Evolutionary conservation across 2,329 filamentous ascomycete species (phyloP), one percentile per base, ranked within the genome.

Genomic region (Penicillium aurantiogriseum): DNA sequence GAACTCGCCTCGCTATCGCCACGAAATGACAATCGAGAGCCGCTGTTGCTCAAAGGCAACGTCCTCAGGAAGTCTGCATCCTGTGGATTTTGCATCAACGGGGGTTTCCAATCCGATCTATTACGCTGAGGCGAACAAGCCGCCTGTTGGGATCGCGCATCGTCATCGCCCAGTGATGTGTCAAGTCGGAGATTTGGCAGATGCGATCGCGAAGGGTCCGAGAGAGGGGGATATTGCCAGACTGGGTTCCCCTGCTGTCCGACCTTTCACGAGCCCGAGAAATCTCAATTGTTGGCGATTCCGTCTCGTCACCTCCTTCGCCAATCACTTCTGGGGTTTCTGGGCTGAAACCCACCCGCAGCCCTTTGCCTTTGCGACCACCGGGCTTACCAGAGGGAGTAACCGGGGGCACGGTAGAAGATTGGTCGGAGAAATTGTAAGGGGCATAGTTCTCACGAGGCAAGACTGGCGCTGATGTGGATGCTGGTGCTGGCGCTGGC

Each of bases 301-400:
- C 86, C 54, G 89, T 88, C 73, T 96, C 92, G 69, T 97, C 93
- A 35, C 93, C 93, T 57, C 93, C 93, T 74, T 93, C 88, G 46
- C 93, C 93, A 69, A 97, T 97, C 60, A 96, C 76, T 46, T 91
- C 88, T 7, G 92, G 92, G 54, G 83, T 80, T 10, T 82, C 83
- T 64, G 90, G 85, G 51, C 83, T 83, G 68, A 97, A 97, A 55
- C 81, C 85, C 36, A 97, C 92, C 5, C 79, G 79, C 60, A 94
- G 78, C 10, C 88, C 88, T 73, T 90, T 90, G 69, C 83, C 85
- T 54, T 77, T 79, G 66, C 77, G 46, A 38, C 31, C 25, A 38
- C 15, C 72, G 55, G 74, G 73, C 55, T 73, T 71, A 42, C 64
- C 68, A 13, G 68, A 63, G 54, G 53, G 25, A 31, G 48, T 31